Evolutionary conservation across 2,329 filamentous ascomycete genomes (phyloP).

Genomic region (Monilinia fructicola): DNA sequence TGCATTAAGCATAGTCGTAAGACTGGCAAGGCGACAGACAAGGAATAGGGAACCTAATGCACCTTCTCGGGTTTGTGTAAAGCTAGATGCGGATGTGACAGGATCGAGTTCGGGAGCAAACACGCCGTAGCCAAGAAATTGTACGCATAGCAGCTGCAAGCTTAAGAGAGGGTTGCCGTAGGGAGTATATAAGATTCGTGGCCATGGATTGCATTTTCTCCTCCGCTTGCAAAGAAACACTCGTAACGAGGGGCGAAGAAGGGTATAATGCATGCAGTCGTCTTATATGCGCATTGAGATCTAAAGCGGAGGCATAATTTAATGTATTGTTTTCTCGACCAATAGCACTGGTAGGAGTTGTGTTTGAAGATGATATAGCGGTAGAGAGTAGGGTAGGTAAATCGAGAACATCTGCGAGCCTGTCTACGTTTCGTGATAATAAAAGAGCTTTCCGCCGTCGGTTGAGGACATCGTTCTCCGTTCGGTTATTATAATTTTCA

Average conservation of each 20-base stretch:
- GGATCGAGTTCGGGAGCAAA: constrained; percentile 74
- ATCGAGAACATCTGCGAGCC: constrained; percentile 86
- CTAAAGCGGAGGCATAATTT: constrained; percentile 85
- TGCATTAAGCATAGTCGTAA: constrained; percentile 77
- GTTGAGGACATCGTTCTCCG: constrained; percentile 66
- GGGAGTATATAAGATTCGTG: constrained; percentile 72
- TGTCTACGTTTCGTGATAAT: constrained; percentile 81
- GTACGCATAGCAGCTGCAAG: constrained; percentile 87
- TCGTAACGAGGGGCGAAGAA: constrained; percentile 69
- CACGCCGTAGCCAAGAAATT: constrained; percentile 83
- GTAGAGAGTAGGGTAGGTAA: constrained; percentile 82
- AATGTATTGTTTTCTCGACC: constrained; percentile 48
- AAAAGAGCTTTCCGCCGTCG: constrained; percentile 77
- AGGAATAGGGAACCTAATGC: constrained; percentile 81
- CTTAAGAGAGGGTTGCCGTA: constrained; percentile 78
- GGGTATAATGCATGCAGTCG: constrained; percentile 82
- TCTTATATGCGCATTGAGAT: constrained; percentile 91
- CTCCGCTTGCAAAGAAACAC: constrained; percentile 75
- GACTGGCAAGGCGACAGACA: constrained; percentile 77
- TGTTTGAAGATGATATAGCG: constrained; percentile 58
- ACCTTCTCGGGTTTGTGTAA: constrained; percentile 53
- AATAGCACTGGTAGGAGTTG: constrained; percentile 45
- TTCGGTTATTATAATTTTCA: constrained; percentile 73
- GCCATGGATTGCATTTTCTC: constrained; percentile 87
- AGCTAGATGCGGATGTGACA: constrained; percentile 30